Evolutionary conservation across 192 early-diverging fungal species (phyloP).

Genomic region (Dissophora ornata): DNA sequence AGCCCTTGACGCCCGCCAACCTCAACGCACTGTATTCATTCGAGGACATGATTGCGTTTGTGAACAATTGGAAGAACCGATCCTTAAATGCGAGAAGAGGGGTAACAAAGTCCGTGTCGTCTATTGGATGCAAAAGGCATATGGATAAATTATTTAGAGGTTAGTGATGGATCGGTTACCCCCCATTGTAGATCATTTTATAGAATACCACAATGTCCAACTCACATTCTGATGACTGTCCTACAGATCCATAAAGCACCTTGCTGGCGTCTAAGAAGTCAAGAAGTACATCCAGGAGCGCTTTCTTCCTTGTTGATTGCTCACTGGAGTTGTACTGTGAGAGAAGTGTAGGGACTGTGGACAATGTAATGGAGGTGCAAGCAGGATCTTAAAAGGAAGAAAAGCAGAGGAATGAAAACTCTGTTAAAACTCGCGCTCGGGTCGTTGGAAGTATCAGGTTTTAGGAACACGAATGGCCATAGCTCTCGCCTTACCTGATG

Average conservation of each 20-base stretch:
- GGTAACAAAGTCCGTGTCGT: conserved; percentile 64
- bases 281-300: conserved; percentile 75
- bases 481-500: conserved; percentile 60
- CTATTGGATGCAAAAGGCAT: no score
- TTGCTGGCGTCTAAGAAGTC: conserved; percentile 78
- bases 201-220: not conserved
- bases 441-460: no score
- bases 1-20: conserved; percentile 76
- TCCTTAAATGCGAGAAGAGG: conserved; percentile 81
- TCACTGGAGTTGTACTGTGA: conserved; percentile 69
- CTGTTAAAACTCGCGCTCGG: no score
- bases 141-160: no score
- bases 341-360: conserved; percentile 72
- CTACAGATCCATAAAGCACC: conserved; percentile 68
- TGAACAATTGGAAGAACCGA: conserved; percentile 80
- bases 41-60: conserved; percentile 69
- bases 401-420: not conserved
- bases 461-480: no score
- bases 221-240: conserved; percentile 51
- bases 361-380: conserved; percentile 65
- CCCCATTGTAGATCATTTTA: no score
- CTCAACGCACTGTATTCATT: conserved; percentile 83
- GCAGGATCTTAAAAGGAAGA: conserved; percentile 73
- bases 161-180: no score
- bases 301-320: conserved; percentile 66